A percentile compares a stretch with the other conserved stretches of the same genome.
Conservation (phyloP, 2,329 filamentous ascomycete genomes). For the Fusarium sp. region DNA sequence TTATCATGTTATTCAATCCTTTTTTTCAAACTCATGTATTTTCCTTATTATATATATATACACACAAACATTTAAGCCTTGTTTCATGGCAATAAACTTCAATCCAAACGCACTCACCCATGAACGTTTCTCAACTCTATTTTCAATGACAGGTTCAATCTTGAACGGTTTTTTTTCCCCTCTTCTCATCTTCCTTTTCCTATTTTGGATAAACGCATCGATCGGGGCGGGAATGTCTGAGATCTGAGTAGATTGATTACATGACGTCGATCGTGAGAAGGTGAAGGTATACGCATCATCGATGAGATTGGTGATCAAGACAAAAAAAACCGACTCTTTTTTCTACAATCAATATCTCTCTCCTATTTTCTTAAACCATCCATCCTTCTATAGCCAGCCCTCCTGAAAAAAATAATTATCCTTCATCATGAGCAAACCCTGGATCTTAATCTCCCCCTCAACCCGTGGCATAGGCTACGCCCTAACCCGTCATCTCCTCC, state of each 20-base stretch:
- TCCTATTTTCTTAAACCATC: background rate
- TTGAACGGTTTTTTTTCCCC: background rate
- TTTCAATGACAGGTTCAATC: background rate
- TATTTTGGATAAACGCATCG: constrained; percentile 6
- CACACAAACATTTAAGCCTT: background rate
- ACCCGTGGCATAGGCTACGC: constrained; percentile 61
- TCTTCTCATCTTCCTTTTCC: constrained; percentile 4
- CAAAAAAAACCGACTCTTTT: background rate
- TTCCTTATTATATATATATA: background rate
- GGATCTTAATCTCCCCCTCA: constrained; percentile 61
- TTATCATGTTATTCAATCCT: background rate
- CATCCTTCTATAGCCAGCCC: background rate
- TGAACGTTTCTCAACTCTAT: background rate
- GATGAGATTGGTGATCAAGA: constrained; percentile 10
- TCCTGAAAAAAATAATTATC: background rate
- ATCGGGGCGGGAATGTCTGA: constrained; percentile 9
- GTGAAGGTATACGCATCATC: constrained; percentile 35
- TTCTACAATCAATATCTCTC: no score
- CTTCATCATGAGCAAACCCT: constrained; percentile 57
- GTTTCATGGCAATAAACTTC: background rate
- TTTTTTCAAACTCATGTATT: background rate
- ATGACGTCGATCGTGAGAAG: constrained; percentile 30
- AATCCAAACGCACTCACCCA: background rate
- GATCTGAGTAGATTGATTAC: constrained; percentile 5
- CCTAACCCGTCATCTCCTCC: constrained; percentile 60